These are phyloP conservation scores for Theileria annulata DNA, from an alignment of 169 alveolate genomes.

Conservation along the genomic window DNA sequence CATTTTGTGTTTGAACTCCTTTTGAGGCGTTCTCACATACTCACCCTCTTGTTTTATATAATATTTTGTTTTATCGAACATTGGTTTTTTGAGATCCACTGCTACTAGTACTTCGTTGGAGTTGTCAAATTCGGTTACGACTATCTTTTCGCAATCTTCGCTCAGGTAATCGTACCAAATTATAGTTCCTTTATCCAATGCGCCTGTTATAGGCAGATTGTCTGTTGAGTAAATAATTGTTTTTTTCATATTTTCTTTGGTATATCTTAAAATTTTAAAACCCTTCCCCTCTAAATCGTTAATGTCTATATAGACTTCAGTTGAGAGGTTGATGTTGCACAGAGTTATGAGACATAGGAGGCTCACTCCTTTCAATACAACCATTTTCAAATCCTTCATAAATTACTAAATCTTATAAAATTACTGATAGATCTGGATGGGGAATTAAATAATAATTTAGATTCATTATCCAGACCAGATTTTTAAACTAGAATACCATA, in stretches of 20 bases:
- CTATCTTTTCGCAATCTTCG: not conserved
- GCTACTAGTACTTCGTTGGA: not conserved
- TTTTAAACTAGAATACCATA: not conserved
- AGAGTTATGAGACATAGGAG: not conserved
- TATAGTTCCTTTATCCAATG: not conserved
- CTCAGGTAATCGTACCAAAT: not conserved
- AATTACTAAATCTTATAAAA: not conserved
- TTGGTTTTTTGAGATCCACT: not conserved
- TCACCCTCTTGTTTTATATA: not conserved
- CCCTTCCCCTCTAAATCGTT: not conserved
- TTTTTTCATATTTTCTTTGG: not conserved
- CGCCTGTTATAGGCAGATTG: not conserved
- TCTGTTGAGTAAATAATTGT: not conserved
- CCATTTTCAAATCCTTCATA: not conserved
- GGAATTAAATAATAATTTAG: not conserved
- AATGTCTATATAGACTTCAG: not conserved
- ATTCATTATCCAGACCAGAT: not conserved
- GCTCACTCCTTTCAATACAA: not conserved
- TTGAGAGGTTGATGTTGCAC: not conserved
- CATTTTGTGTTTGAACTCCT: no score
- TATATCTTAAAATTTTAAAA: no score
- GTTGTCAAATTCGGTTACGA: not conserved
- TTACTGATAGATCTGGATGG: not conserved
- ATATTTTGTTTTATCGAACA: not conserved
- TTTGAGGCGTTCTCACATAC: not conserved